A percentile compares a stretch with the other conserved stretches of the same genome.
phyloP scores from a whole-genome alignment of 768 basidiomycete genomes.

The Inosperma sp. region DNA sequence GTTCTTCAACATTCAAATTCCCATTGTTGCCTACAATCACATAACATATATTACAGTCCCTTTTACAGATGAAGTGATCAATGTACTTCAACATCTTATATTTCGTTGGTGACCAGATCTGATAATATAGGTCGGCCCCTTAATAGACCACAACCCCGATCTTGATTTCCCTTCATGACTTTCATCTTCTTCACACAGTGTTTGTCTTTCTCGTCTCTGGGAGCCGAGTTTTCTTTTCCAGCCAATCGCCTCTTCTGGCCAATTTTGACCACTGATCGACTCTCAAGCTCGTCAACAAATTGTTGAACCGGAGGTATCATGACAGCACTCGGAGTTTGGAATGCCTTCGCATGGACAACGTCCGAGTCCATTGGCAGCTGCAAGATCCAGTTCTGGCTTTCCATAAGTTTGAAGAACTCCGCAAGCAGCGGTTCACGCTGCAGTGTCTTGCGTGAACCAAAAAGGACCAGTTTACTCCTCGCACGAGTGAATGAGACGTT shows the following conservation, averaged over 20 bases:
- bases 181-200: constrained; percentile 32
- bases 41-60: no score
- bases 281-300: constrained; percentile 7
- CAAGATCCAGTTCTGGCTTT: constrained; percentile 66
- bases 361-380: constrained; percentile 53
- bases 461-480: constrained; percentile 81
- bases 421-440: constrained; percentile 52
- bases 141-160: constrained; percentile 40
- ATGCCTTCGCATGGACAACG: constrained; percentile 35
- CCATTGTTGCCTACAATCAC: no score
- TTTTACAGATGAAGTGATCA: no score
- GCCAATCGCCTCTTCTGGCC: neutral
- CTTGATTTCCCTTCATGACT: constrained; percentile 18
- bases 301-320: neutral
- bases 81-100: neutral
- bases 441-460: constrained; percentile 84
- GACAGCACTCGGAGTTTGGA: no score
- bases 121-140: constrained; percentile 55
- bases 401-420: constrained; percentile 78
- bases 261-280: neutral
- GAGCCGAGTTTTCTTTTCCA: constrained; percentile 11
- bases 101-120: constrained; percentile 50
- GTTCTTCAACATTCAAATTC: no score
- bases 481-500: constrained; percentile 97
- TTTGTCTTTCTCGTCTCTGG: constrained; percentile 4